Conservation (phyloP, 2,329 filamentous ascomycete species). For the Aspergillus viridinutans region DNA sequence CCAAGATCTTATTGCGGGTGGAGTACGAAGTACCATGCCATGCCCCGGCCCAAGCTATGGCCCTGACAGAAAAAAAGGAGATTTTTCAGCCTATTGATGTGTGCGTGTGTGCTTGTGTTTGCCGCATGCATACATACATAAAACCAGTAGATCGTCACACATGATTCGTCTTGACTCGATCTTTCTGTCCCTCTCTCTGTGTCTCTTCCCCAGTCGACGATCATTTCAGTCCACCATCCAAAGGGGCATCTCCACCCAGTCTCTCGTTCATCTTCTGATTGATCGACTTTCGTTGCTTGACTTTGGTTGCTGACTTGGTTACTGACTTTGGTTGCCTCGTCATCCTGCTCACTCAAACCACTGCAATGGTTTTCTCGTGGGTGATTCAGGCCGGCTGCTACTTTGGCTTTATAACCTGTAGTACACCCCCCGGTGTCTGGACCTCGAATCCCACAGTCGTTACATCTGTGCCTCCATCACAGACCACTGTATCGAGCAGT, state of each 20-base stretch:
- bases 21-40: too few species aligned
- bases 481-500: constrained; percentile 6
- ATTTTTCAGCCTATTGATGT: neutral
- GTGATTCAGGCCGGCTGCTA: constrained; percentile 23
- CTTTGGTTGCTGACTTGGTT: too few species aligned
- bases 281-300: too few species aligned
- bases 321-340: neutral
- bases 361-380: constrained; percentile 20
- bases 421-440: constrained; percentile 26
- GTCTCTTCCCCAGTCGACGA: constrained; percentile 1
- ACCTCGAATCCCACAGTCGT: constrained; percentile 22
- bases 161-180: neutral
- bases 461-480: constrained; percentile 13
- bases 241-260: constrained; percentile 6
- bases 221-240: constrained; percentile 2
- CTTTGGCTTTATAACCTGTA: constrained; percentile 31
- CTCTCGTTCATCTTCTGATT: constrained; percentile 7
- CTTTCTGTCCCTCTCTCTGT: neutral
- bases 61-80: neutral
- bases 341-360: neutral
- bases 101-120: too few species aligned
- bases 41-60: neutral
- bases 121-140: neutral
- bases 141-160: neutral
- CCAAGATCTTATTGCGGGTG: too few species aligned